Base-by-base conservation (phyloP, 345 rosid genomes). In the Hypericum androsaemum region DNA sequence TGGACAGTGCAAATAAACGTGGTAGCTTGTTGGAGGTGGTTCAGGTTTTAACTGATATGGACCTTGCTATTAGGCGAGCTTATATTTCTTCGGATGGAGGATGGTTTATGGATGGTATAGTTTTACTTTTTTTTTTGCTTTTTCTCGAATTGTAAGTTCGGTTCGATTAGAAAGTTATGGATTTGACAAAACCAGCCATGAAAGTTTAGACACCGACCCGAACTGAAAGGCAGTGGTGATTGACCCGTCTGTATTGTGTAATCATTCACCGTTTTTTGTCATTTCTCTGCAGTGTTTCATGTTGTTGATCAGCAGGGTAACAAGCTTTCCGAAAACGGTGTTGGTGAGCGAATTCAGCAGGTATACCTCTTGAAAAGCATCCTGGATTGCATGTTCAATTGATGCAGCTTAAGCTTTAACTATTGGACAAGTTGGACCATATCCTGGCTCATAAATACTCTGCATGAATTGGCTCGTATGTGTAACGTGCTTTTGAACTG, bases 41-140 rank as follows among this genome's bases (percentile, higher is more conserved):
- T 71, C 95, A 85, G 77, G 89, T 82, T 56, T 67, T 85, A 71
- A 85, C 82, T 7, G 89, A 85, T 64, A 56, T 85, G 77, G 76
- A 80, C 65, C 87, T 85, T 48, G 55, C 70, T 50, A 78, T 82
- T 66, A 61, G 76, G 17, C 80, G 95, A 54, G 95, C 89, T 67
- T 85, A 85, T 76, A 82, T 85, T 63, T 73, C 95, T 68, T 85
- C 95, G 12, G 95, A 85, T 54, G 89, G 95, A 7, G 87, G 73
- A 55, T 85, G 95, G 95, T 85, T 85, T 56, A 85, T 85, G 95
- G 95, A 85, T 77, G 95, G 89, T 85, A 22, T 61, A 59, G 80
- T 14, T 37, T 60, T 13, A 6, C 22, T 54, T 59, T 12, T 28
- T 44, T 50, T 54, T 13, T 12, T 12, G 17, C 8, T 0, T 42